Base-by-base conservation (phyloP, 2,329 filamentous ascomycete genomes). In the Aspergillus fischeri region DNA sequence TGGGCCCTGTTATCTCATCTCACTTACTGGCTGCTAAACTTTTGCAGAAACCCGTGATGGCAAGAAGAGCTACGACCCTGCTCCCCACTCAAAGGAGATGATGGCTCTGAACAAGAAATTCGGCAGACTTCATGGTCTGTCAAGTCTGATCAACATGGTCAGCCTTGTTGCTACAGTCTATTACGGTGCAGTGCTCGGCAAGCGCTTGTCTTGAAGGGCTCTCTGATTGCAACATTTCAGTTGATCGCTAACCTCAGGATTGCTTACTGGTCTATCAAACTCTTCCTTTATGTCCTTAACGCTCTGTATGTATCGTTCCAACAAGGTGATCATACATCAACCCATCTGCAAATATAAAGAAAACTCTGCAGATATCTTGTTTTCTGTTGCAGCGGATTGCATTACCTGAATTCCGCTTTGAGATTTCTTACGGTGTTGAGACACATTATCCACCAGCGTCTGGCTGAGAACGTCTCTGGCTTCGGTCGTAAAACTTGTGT, bases 61-160 rank as follows among this genome's bases (percentile, higher is more conserved):
- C 54, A 97, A 96, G 82, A 90, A 89, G 71, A 90, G 87, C 74
- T 90, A 89, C 68, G 91, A 96, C 62, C 78, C 84, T 53, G 83
- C 86, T 1, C 90, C 91, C 42, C 90, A 96, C 68, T 94, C 89
- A 4, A 81, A 87, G 65, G 90, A 93, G 77, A 97, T 97, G 92
- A 75, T 85, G 65, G 81, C 80, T 8, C 74, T 96, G 66, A 96
- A 93, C 79, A 89, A 86, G 76, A 81, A 80, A 61, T 97, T 97
- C 73, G 85, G 84, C 17, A 83, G 83, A 60, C 75, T 96, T 56
- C 94, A 99, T 74, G 91, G 92, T 5, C 77, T 90, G 50, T 96
- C 91, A 7, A 89, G 89, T 28, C 73, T 95, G 59, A 73, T 95
- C 21, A 97, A 97, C 72, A 70, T 97, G 58, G 74, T 83, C 1